Base-by-base conservation (phyloP, 257 asterid species). In the Solanum commersonii region DNA sequence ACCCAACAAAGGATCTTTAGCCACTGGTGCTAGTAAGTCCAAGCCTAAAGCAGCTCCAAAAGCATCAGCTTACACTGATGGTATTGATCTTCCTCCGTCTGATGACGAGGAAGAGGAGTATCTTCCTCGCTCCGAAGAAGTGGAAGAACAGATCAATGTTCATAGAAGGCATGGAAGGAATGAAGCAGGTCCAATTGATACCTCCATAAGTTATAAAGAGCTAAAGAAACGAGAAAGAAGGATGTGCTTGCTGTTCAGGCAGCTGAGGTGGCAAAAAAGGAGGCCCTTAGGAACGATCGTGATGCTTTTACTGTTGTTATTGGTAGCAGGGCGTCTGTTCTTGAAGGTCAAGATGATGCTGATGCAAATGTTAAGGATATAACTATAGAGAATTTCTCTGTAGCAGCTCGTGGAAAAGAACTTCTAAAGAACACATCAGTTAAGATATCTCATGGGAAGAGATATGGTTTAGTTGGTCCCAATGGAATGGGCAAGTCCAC, bases 401-500 rank as follows among this genome's bases (percentile, higher is more conserved):
- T 93, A 38, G 89, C 98, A 59, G 98, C 95, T 78, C 93, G 96
- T 0, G 96, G 98, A 35, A 93, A 93, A 87, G 95, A 93, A 38
- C 93, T 94, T 29, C 87, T 94, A 90, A 93, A 92, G 89, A 93
- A 93, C 81, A 87, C 95, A 10, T 88, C 94, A 0, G 94, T 94
- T 3, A 94, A 93, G 87, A 93, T 94, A n/a, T 92, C 98, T 76
- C 95, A 94, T 85, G 96, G 98, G 68, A 94, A 92, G 92, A 90
- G 96, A 88, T 94, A 94, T 85, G 96, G 96, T 44, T 89, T 93
- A 85, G 93, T 94, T 8, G 98, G 98, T 68, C 98, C 98, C 11
- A 94, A 94, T 79, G 98, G 96, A 35, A 94, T 87, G 92, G 98
- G 98, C 16, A 94, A 94, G 91, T 94, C 98, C 15, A 94, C 98